Base-by-base conservation (phyloP, 2,329 filamentous ascomycete species). In the Diplodia seriata region DNA sequence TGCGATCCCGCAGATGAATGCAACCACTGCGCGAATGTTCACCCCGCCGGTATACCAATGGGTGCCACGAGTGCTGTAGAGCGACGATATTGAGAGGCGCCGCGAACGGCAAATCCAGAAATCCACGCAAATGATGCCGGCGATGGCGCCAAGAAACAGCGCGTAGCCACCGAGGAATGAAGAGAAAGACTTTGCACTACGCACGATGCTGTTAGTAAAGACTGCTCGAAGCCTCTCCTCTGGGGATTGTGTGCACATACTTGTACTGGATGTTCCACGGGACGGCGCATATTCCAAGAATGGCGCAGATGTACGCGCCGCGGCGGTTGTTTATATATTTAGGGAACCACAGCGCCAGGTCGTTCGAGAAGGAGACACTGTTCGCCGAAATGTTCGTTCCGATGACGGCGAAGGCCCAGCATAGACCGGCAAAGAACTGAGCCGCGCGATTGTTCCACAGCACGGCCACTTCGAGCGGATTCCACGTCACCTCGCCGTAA, bases 171-270 rank as follows among this genome's bases (percentile, higher is more conserved):
- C 69, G 6, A 74, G 71, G 72, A 80, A 79, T 71, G 23, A 80
- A 72, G 71, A 80, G 43, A 67, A 67, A 9, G 65, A 79, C 59
- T 75, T 77, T 8, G 73, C 72, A 7, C 65, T 67, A 12, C 4
- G 18, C 33, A 5, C 38, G 33, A 54, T 23, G 15, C 18, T 26
- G 26, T 49, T 8, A 36, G 63, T 18, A 9, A 38, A 7, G 9
- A 76, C 75, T 1, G 74, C 76, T 73, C 74, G 9, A 78, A 74
- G 53, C 78, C 77, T 68, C 78, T 77, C 76, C 76, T 78, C 59
- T 20, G 67, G 68, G n/a, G 15, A 12, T 29, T 26, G 33, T 43
- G 23, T 26, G 49, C 18, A 54, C 61, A n/a, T 56, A 66, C 63
- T 56, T 66, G 53, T 47, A 59, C 33, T 61, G 63, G 23, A 68